Conservation (phyloP, 2,329 filamentous ascomycete species). For the Blastomyces parvus region DNA sequence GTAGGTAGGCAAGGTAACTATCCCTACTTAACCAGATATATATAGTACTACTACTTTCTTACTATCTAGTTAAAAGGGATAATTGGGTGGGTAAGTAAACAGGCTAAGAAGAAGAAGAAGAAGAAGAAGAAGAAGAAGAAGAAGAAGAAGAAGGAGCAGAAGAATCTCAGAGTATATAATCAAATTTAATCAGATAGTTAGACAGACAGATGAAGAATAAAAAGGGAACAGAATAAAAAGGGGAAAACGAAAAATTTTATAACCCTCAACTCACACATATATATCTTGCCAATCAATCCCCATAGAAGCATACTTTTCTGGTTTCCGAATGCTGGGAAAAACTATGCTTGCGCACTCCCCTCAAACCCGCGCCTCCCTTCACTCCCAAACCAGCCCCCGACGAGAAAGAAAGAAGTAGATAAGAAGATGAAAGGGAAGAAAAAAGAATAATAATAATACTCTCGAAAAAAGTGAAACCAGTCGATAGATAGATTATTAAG, state of each 20-base stretch:
- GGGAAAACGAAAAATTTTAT: conserved; percentile 9
- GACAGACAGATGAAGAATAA: conserved; percentile 21
- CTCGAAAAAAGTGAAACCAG: background rate
- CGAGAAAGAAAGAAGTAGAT: background rate
- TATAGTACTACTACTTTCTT: no score
- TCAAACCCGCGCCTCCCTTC: background rate
- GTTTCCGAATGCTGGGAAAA: background rate
- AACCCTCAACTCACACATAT: background rate
- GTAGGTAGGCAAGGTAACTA: no score
- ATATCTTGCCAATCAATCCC: background rate
- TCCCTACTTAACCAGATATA: no score
- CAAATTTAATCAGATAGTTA: conserved; percentile 10
- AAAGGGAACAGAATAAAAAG: conserved; percentile 27
- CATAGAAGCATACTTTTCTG: background rate
- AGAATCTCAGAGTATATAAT: conserved; percentile 4
- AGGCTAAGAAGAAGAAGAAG: conserved; percentile 9
- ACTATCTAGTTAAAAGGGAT: no score
- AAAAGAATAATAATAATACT: background rate
- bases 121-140: conserved; percentile 10
- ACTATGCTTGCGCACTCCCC: background rate
- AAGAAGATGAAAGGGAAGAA: background rate
- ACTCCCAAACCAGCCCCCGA: background rate
- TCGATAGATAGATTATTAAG: conserved; percentile 19
- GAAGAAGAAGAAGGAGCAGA: conserved; percentile 14
- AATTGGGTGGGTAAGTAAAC: no score